Conservation (phyloP, 2,329 filamentous ascomycete species). For the Xylariaceae sp. region DNA sequence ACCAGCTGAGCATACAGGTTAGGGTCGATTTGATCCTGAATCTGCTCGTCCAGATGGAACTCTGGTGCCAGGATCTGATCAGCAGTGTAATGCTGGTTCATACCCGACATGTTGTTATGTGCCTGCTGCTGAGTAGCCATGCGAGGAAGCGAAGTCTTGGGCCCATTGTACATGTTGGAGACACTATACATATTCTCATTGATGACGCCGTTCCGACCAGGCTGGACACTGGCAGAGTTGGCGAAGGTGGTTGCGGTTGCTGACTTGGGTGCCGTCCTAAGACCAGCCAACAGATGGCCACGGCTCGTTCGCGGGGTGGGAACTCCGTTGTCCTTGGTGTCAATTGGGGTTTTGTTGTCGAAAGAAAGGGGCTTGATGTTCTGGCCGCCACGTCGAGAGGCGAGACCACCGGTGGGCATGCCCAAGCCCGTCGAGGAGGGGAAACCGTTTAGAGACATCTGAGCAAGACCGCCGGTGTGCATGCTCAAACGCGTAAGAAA, state of each 20-base stretch:
- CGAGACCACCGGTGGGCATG: conserved; percentile 75
- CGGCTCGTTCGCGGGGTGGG: conserved; percentile 90
- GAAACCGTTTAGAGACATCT: conserved; percentile 91
- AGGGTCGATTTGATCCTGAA: conserved; percentile 75
- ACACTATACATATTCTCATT: conserved; percentile 42
- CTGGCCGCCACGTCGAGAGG: conserved; percentile 75
- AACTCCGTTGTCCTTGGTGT: conserved; percentile 62
- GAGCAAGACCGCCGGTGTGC: conserved; percentile 98
- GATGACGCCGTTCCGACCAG: conserved; percentile 44
- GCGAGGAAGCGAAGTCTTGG: conserved; percentile 55
- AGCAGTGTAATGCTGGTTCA: conserved; percentile 62
- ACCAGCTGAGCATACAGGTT: conserved; percentile 83
- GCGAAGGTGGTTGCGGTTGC: conserved; percentile 68
- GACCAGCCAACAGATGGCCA: conserved; percentile 86
- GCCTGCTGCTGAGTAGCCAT: conserved; percentile 32
- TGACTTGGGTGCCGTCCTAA: conserved; percentile 91
- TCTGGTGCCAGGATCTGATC: conserved; percentile 84
- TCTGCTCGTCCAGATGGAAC: conserved; percentile 67
- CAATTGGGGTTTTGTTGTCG: conserved; percentile 66
- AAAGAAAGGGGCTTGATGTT: conserved; percentile 88
- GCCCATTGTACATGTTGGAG: conserved; percentile 41
- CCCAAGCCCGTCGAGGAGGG: conserved; percentile 66
- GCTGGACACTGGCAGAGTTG: conserved; percentile 37
- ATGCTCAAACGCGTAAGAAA: conserved; percentile 44
- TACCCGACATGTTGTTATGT: conserved; percentile 28